Conservation (phyloP, 257 asterid genomes). For the Dorcoceras hygrometricum region DNA sequence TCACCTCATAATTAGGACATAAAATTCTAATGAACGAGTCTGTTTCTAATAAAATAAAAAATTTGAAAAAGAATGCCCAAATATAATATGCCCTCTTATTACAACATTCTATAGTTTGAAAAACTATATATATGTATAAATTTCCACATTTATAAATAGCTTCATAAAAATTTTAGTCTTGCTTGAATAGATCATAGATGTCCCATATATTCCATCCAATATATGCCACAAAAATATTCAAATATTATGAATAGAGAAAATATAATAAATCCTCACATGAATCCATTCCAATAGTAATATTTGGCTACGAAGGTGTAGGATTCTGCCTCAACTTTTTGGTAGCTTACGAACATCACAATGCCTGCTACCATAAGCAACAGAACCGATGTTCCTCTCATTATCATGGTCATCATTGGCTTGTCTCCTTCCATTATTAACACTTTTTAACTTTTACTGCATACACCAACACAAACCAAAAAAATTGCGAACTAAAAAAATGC, state of each 20-base stretch:
- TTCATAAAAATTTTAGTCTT: too few relatives aligned
- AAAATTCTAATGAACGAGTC: background rate
- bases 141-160: too few relatives aligned
- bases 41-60: background rate
- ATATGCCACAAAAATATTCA: too few relatives aligned
- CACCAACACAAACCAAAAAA: background rate
- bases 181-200: too few relatives aligned
- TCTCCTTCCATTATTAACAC: background rate
- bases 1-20: too few relatives aligned
- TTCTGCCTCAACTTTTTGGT: slow-evolving; percentile 1
- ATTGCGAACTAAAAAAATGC: too few relatives aligned
- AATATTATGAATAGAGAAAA: too few relatives aligned
- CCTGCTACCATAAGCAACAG: slow-evolving; percentile 20
- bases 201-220: too few relatives aligned
- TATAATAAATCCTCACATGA: slow-evolving; percentile 30
- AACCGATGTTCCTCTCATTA: slow-evolving; percentile 12
- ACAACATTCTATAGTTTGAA: too few relatives aligned
- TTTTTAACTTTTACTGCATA: background rate
- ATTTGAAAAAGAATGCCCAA: too few relatives aligned
- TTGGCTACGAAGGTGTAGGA: background rate
- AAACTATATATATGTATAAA: too few relatives aligned
- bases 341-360: slow-evolving; percentile 22
- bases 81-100: too few relatives aligned
- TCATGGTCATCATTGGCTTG: slow-evolving; percentile 1
- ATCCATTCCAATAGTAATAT: slow-evolving; percentile 28